A percentile compares a stretch with the other conserved stretches of the same genome.
Evolutionary conservation across 768 basidiomycete species (phyloP).

Genomic region (Lentinula guzmanii): DNA sequence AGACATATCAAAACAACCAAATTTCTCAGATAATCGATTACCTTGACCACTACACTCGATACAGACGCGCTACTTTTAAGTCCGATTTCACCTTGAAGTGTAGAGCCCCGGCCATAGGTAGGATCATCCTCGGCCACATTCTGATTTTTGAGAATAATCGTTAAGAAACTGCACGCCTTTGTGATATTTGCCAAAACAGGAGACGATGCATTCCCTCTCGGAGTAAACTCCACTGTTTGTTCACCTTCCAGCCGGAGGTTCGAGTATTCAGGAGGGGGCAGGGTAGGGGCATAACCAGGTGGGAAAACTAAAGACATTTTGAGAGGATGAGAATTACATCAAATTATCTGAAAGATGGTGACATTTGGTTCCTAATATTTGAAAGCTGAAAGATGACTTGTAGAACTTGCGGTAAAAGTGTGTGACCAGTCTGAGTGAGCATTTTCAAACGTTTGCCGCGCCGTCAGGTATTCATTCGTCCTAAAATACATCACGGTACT

Average conservation of each 20-base stretch:
- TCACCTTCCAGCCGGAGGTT: conserved; percentile 23
- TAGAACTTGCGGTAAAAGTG: not conserved
- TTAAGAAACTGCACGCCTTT: conserved; percentile 26
- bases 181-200: conserved; percentile 19
- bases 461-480: not conserved
- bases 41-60: conserved; percentile 29
- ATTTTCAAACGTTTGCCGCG: not conserved
- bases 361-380: not conserved
- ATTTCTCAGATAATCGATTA: conserved; percentile 10
- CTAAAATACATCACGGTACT: conserved; percentile 1
- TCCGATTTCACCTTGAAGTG: conserved; percentile 29
- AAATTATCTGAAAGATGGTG: not conserved
- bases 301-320: not conserved
- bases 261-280: conserved; percentile 24
- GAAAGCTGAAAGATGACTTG: not conserved
- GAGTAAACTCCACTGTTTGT: conserved; percentile 31
- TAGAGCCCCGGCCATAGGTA: conserved; percentile 28
- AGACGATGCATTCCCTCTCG: conserved; percentile 19
- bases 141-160: conserved; percentile 31
- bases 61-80: conserved; percentile 24
- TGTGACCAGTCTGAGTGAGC: not conserved
- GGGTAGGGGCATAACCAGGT: conserved; percentile 12
- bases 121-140: conserved; percentile 23
- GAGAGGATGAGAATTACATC: not conserved
- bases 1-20: not conserved